Evolutionary conservation across 352 stramenopile species (phyloP).

Genomic region (Pythium folliculosum): DNA sequence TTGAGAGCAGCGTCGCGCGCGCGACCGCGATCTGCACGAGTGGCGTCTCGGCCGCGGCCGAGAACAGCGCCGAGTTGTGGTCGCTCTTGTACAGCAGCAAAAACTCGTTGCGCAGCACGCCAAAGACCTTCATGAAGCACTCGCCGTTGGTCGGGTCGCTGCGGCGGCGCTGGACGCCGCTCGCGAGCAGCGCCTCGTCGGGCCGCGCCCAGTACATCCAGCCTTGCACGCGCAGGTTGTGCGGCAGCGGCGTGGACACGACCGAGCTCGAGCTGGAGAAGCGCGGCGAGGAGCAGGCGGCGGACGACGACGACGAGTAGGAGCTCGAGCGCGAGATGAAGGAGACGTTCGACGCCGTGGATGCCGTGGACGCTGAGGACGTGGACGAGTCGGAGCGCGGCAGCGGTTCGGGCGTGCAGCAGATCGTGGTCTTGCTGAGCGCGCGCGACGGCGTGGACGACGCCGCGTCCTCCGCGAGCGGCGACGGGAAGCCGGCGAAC

Average conservation of each 20-base stretch:
- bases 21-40: slow-evolving; percentile 50
- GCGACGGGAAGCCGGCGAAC: slow-evolving; percentile 8
- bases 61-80: slow-evolving; percentile 24
- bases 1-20: slow-evolving; percentile 18
- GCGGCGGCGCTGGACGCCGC: slow-evolving; percentile 12
- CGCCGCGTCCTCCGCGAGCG: not conserved
- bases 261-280: slow-evolving; percentile 31
- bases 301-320: not conserved
- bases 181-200: slow-evolving; percentile 15
- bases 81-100: slow-evolving; percentile 41
- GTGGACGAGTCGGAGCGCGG: slow-evolving; percentile 4
- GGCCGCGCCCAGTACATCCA: slow-evolving; percentile 51
- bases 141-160: slow-evolving; percentile 17
- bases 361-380: not conserved
- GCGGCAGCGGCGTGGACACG: slow-evolving; percentile 26
- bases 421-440: slow-evolving; percentile 22
- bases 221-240: slow-evolving; percentile 32
- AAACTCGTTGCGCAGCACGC: slow-evolving; percentile 48
- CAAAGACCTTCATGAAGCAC: slow-evolving; percentile 45
- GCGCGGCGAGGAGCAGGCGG: slow-evolving; percentile 6
- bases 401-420: slow-evolving; percentile 8
- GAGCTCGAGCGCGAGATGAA: not conserved
- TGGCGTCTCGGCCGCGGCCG: slow-evolving; percentile 23
- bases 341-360: not conserved
- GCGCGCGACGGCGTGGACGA: not conserved